Evolutionary conservation across 257 asterid genomes (phyloP).

Genomic region (Salvia hispanica): DNA sequence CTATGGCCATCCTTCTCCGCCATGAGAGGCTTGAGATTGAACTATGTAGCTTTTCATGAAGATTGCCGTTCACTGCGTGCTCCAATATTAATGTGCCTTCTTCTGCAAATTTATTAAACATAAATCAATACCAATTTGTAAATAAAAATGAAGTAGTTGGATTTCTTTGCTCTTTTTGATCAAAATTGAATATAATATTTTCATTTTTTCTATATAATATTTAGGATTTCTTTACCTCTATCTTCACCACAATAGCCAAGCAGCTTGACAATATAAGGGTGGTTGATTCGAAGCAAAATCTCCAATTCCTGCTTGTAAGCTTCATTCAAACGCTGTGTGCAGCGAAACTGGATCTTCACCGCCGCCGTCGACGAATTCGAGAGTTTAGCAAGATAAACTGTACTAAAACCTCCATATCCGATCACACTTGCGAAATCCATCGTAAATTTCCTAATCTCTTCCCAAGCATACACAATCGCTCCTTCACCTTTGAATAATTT

Average conservation of each 20-base stretch:
- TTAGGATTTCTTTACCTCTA: conserved; percentile 37
- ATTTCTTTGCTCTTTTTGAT: too few species aligned
- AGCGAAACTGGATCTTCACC: conserved; percentile 48
- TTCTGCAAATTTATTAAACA: conserved; percentile 22
- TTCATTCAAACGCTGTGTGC: conserved; percentile 55
- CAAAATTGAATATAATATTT: too few species aligned
- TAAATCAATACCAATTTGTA: neutral
- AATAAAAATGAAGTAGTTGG: neutral
- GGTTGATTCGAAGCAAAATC: conserved; percentile 48
- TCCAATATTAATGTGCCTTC: conserved; percentile 56
- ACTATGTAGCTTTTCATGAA: conserved; percentile 60
- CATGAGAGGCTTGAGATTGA: conserved; percentile 40
- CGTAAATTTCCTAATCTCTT: conserved; percentile 42
- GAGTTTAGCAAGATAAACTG: conserved; percentile 59
- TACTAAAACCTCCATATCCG: conserved; percentile 75
- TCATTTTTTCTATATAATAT: too few species aligned
- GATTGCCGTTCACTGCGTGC: conserved; percentile 55
- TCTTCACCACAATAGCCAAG: conserved; percentile 55
- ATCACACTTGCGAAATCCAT: conserved; percentile 48
- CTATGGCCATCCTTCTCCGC: conserved; percentile 56
- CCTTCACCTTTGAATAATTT: neutral
- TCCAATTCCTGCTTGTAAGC: conserved; percentile 57
- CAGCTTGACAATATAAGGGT: conserved; percentile 57
- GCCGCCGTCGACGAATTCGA: conserved; percentile 49
- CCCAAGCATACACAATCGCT: conserved; percentile 29